Conservation (phyloP, 768 basidiomycete species). For the Steccherinum ochraceum region DNA sequence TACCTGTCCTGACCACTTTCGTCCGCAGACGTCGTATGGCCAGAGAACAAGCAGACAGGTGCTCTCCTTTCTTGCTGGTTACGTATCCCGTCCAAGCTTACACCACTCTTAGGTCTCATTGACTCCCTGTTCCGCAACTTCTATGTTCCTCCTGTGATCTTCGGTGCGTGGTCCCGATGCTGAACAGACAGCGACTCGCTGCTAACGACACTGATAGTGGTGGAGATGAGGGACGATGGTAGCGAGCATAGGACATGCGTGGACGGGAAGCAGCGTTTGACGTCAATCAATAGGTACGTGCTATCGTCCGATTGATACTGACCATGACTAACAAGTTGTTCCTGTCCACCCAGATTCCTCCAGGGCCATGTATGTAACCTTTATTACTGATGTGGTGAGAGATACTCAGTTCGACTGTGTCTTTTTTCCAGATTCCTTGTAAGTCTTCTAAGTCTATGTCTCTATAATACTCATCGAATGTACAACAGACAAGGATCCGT, state of each 20-base stretch:
- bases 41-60: constrained; percentile 63
- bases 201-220: constrained; percentile 35
- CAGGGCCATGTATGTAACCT: constrained; percentile 59
- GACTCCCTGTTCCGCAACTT: constrained; percentile 77
- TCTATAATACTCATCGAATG: neutral
- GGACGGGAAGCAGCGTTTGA: constrained; percentile 78
- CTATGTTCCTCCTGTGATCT: constrained; percentile 76
- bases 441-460: constrained; percentile 15
- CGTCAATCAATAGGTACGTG: constrained; percentile 62
- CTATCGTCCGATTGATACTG: too few species aligned
- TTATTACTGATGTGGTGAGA: constrained; percentile 6
- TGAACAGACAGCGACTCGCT: too few species aligned
- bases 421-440: constrained; percentile 55
- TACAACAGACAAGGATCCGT: constrained; percentile 41
- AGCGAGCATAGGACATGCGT: constrained; percentile 62
- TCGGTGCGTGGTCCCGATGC: constrained; percentile 35
- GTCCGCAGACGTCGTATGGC: constrained; percentile 70
- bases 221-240: constrained; percentile 47
- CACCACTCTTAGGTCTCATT: constrained; percentile 52
- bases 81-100: too few species aligned
- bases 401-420: too few species aligned
- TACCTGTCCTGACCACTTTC: neutral
- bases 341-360: constrained; percentile 45
- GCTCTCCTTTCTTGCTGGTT: neutral
- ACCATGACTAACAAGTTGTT: too few species aligned